Evolutionary conservation across 345 rosid species (phyloP), one percentile per base, ranked within the genome.

Genomic region (Trapa bicornis): DNA sequence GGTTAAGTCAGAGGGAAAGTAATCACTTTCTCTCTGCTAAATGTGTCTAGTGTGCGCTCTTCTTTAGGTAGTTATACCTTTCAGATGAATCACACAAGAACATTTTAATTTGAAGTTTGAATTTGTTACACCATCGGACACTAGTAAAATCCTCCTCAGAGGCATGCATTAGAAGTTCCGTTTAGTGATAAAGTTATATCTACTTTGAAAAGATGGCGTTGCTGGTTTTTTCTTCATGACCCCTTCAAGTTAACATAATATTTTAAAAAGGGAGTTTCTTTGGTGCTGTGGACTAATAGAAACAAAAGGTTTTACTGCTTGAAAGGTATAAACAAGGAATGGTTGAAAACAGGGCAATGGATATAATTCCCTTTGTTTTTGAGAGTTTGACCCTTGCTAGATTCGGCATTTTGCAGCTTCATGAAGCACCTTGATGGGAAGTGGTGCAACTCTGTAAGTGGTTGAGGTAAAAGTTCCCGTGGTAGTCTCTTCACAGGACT

Each of bases 361-460:
- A 22, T 43, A 29, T 63, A 16, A 63, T 37, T 22, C 29, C 29
- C 48, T 52, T 64, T 56, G 15, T 32, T 22, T 60, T 35, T 47
- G 45, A 66, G 60, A 17, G 15, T 45, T 65, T 83, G 71, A 78
- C 84, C 81, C 84, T 88, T 92, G 81, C 81, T 89, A 85, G 98
- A 87, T 89, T 77, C 85, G 88, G 88, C 83, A 77, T 83, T 79
- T 78, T 82, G 86, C 84, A 68, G 86, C 81, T 70, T 79, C 77
- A 76, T 86, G 91, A 87, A 86, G 86, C 89, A 80, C 81, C 85
- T 85, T 80, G 89, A 86, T 81, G 87, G 88, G 84, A 81, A 86
- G 86, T 74, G 85, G 80, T 86, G 86, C 84, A 74, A 60, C 62
- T 72, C 61, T 58, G 68, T 66, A 65, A 47, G 75, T 61, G 48